Percentiles rank a stretch among this genome's conserved stretches.
These are phyloP conservation scores for Sapria himalayana DNA, from an alignment of 345 rosid species.

Conservation along the genomic window DNA sequence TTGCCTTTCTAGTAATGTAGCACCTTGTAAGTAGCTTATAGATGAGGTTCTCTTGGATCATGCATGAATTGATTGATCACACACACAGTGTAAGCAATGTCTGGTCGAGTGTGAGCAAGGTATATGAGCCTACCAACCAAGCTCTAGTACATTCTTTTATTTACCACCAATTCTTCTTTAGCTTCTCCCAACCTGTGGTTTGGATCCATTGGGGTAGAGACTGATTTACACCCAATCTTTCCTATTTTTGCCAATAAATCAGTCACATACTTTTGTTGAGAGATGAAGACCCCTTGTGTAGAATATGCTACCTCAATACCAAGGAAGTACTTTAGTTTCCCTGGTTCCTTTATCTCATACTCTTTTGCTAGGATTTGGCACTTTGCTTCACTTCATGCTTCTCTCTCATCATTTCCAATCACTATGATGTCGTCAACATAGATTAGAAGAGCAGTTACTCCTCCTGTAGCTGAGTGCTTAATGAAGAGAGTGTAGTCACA, in stretches of 20 bases:
- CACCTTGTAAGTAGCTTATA: no score
- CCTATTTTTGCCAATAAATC: not conserved
- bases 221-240: not conserved
- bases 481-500: no score
- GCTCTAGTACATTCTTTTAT: conserved; percentile 2
- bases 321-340: not conserved
- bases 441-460: not conserved
- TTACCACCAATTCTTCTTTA: no score
- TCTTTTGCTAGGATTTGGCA: not conserved
- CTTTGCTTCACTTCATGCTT: not conserved
- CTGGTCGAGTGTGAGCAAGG: no score
- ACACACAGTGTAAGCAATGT: no score
- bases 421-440: not conserved
- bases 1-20: not conserved
- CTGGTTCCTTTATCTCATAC: not conserved
- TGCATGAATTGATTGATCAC: conserved; percentile 1
- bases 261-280: not conserved
- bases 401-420: no score
- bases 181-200: no score
- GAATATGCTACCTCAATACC: not conserved
- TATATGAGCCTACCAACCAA: conserved; percentile 1
- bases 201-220: no score
- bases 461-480: not conserved
- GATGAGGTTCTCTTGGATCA: not conserved
- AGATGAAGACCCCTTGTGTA: not conserved